Evolutionary conservation across 371 early-diverging fungal species (phyloP).

Genomic region (Rhizomucor pusillus): DNA sequence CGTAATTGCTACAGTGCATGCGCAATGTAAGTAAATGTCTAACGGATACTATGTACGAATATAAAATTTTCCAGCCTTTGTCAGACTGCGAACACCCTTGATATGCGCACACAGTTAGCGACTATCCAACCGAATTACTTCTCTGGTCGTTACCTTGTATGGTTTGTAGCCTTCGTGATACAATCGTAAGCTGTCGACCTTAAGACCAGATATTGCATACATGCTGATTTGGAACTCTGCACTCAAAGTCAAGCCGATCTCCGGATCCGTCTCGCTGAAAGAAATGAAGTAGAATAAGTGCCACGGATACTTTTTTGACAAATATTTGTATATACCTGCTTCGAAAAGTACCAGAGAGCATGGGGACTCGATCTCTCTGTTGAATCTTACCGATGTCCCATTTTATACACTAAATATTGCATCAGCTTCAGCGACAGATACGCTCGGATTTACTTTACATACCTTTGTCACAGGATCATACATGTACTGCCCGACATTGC

Average conservation of each 20-base stretch:
- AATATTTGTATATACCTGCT: slow-evolving; percentile 26
- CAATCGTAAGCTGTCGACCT: slow-evolving; percentile 73
- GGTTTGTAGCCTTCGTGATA: slow-evolving; percentile 81
- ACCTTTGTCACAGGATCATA: slow-evolving; percentile 76
- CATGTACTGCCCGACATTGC: slow-evolving; percentile 67
- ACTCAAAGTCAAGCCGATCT: slow-evolving; percentile 56
- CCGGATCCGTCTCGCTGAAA: slow-evolving; percentile 49
- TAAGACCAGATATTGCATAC: slow-evolving; percentile 72
- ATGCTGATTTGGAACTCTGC: slow-evolving; percentile 75
- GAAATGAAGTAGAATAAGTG: neutral
- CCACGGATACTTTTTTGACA: neutral
- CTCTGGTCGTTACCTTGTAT: slow-evolving; percentile 57
- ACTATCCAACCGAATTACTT: neutral
- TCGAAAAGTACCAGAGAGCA: slow-evolving; percentile 64
- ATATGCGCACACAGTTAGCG: neutral
- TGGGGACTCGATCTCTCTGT: slow-evolving; percentile 56
- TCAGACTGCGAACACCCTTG: slow-evolving; percentile 71
- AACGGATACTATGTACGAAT: slow-evolving; percentile 56
- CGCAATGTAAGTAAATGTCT: too few relatives aligned
- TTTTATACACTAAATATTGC: slow-evolving; percentile 40
- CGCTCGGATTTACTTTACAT: slow-evolving; percentile 1
- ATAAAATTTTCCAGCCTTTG: slow-evolving; percentile 75
- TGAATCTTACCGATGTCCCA: slow-evolving; percentile 72
- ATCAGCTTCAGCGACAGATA: neutral
- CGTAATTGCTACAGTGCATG: too few relatives aligned